These are phyloP conservation scores for Aquilaria malaccensis DNA, from an alignment of 345 rosid species.

Conservation along the genomic window DNA sequence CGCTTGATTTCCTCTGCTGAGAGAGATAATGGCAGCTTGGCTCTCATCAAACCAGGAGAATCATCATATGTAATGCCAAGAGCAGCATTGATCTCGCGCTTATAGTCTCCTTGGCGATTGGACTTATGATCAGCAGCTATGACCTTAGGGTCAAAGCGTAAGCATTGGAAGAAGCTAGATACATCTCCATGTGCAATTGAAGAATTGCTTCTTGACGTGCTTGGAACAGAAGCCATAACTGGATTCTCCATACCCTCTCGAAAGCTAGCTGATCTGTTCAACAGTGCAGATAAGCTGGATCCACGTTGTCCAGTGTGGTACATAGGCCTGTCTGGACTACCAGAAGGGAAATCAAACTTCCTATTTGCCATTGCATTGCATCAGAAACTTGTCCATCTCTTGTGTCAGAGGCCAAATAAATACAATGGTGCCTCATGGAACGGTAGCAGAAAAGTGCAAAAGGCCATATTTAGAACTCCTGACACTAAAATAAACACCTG, in stretches of 20 bases:
- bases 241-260: slow-evolving; percentile 74
- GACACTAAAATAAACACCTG: slow-evolving; percentile 32
- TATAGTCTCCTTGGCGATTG: slow-evolving; percentile 69
- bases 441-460: slow-evolving; percentile 40
- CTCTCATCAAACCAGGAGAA: slow-evolving; percentile 48
- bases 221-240: slow-evolving; percentile 59
- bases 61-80: slow-evolving; percentile 75
- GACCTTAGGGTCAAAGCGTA: slow-evolving; percentile 68
- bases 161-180: slow-evolving; percentile 60
- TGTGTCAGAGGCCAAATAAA: slow-evolving; percentile 39
- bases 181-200: slow-evolving; percentile 59
- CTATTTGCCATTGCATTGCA: slow-evolving; percentile 72
- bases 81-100: slow-evolving; percentile 55
- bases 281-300: slow-evolving; percentile 60
- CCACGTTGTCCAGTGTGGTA: slow-evolving; percentile 69
- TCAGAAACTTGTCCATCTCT: slow-evolving; percentile 39
- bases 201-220: slow-evolving; percentile 57
- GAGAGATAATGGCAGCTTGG: slow-evolving; percentile 45
- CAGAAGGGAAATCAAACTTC: slow-evolving; percentile 77
- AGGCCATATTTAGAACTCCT: slow-evolving; percentile 31
- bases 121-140: slow-evolving; percentile 73
- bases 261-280: slow-evolving; percentile 88
- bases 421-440: slow-evolving; percentile 68
- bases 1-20: slow-evolving; percentile 79
- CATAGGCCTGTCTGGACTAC: slow-evolving; percentile 72